Percentiles rank a stretch among this genome's conserved stretches.
Evolutionary conservation across 2,329 filamentous ascomycete genomes (phyloP).

Genomic region (Alternaria gaisen): DNA sequence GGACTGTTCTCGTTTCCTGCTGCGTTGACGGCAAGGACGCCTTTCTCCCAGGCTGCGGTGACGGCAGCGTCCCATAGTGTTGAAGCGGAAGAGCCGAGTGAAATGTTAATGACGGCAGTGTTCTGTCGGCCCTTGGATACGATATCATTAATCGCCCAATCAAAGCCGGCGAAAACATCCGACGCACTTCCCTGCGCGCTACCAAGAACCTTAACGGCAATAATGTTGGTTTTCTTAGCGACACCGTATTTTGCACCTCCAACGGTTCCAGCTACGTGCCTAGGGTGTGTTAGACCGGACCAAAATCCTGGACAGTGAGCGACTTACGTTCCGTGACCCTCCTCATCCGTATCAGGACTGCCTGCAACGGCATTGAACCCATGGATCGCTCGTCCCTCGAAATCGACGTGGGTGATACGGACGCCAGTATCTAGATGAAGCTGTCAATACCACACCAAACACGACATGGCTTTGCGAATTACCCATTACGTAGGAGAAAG

Average conservation of each 20-base stretch:
- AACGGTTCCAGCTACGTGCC: conserved; percentile 45
- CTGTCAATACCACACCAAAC: background rate
- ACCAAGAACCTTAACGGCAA: conserved; percentile 45
- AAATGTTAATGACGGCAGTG: conserved; percentile 51
- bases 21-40: conserved; percentile 48
- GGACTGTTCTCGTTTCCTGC: conserved; percentile 47
- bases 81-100: conserved; percentile 44
- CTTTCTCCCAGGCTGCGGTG: conserved; percentile 39
- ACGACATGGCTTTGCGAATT: background rate
- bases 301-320: accelerated
- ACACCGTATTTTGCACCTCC: conserved; percentile 44
- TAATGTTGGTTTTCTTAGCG: conserved; percentile 45
- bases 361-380: conserved; percentile 39
- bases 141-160: conserved; percentile 49
- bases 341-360: conserved; percentile 30
- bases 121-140: conserved; percentile 37
- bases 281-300: background rate
- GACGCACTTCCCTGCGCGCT: conserved; percentile 17
- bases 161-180: conserved; percentile 40
- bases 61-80: conserved; percentile 47
- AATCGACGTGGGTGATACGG: conserved; percentile 58
- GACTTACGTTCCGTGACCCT: conserved; percentile 41
- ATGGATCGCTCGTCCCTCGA: conserved; percentile 40
- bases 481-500: conserved; percentile 62
- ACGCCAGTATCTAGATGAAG: conserved; percentile 66